Evolutionary conservation across 208 protist genomes (phyloP).

Genomic region (Trypanosoma vivax): DNA sequence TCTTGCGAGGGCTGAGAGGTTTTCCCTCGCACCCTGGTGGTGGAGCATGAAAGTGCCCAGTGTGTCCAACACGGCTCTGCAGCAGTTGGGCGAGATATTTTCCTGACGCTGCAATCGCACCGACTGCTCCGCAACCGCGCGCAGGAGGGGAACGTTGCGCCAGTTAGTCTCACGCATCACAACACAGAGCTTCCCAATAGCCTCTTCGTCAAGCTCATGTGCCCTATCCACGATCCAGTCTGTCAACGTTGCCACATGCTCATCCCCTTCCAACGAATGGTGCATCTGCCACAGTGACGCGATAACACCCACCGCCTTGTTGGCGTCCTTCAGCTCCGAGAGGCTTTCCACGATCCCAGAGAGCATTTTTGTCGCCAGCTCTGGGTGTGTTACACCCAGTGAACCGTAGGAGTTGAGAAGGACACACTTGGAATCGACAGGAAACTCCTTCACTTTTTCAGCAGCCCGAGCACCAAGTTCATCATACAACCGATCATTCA

Average conservation of each 20-base stretch:
- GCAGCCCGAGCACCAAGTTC: slow-evolving; percentile 34
- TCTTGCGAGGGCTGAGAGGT: slow-evolving; percentile 54
- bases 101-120: slow-evolving; percentile 29
- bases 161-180: slow-evolving; percentile 44
- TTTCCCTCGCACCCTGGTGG: slow-evolving; percentile 34
- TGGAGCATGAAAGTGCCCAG: slow-evolving; percentile 41
- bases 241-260: slow-evolving; percentile 14
- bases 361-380: slow-evolving; percentile 27
- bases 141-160: slow-evolving; percentile 33
- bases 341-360: slow-evolving; percentile 11
- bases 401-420: slow-evolving; percentile 52
- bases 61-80: slow-evolving; percentile 59
- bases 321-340: slow-evolving; percentile 32
- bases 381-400: slow-evolving; percentile 35
- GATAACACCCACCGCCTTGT: slow-evolving; percentile 41
- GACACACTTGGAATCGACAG: slow-evolving; percentile 42
- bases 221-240: slow-evolving; percentile 31
- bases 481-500: slow-evolving; percentile 54
- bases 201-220: slow-evolving; percentile 28
- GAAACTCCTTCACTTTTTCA: slow-evolving; percentile 30
- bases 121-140: slow-evolving; percentile 40
- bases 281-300: slow-evolving; percentile 61
- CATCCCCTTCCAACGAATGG: slow-evolving; percentile 22
- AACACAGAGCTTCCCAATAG: slow-evolving; percentile 55
- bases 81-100: slow-evolving; percentile 24